A percentile compares a stretch with the other conserved stretches of the same genome.
These are phyloP conservation scores for Ambrosiella xylebori DNA, from an alignment of 2,329 filamentous ascomycete species.

Conservation along the genomic window DNA sequence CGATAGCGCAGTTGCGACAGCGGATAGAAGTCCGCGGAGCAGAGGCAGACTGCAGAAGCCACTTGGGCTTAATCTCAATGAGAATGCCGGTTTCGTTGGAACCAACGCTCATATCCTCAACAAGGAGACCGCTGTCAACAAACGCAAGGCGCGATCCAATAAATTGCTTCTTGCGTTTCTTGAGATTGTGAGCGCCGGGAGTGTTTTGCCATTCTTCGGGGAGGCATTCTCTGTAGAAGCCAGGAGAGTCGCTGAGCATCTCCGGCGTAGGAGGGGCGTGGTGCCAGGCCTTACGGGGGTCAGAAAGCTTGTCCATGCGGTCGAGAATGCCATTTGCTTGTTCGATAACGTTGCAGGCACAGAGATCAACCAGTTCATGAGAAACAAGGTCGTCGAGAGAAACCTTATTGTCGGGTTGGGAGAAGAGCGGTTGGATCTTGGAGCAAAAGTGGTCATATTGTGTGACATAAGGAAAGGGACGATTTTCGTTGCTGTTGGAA, in stretches of 20 bases:
- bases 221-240: constrained; percentile 6
- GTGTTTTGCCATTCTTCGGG: constrained; percentile 4
- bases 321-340: constrained; percentile 37
- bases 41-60: constrained; percentile 59
- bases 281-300: constrained; percentile 13
- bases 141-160: constrained; percentile 32
- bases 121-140: constrained; percentile 44
- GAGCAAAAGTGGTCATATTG: constrained; percentile 13
- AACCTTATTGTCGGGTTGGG: constrained; percentile 24
- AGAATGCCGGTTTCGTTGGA: constrained; percentile 22
- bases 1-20: constrained; percentile 57
- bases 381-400: constrained; percentile 31
- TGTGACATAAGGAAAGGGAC: constrained; percentile 13
- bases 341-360: constrained; percentile 23
- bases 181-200: not conserved
- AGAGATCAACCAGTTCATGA: constrained; percentile 30
- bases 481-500: constrained; percentile 11
- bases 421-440: constrained; percentile 12
- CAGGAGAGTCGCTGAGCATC: constrained; percentile 6
- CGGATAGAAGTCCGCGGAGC: constrained; percentile 45
- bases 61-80: constrained; percentile 72
- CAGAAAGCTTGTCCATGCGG: constrained; percentile 24
- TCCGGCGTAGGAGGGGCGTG: constrained; percentile 6
- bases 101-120: constrained; percentile 51
- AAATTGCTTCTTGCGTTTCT: constrained; percentile 27